phyloP scores from a whole-genome alignment of 2,329 filamentous ascomycete genomes.

The Fusarium sp. region DNA sequence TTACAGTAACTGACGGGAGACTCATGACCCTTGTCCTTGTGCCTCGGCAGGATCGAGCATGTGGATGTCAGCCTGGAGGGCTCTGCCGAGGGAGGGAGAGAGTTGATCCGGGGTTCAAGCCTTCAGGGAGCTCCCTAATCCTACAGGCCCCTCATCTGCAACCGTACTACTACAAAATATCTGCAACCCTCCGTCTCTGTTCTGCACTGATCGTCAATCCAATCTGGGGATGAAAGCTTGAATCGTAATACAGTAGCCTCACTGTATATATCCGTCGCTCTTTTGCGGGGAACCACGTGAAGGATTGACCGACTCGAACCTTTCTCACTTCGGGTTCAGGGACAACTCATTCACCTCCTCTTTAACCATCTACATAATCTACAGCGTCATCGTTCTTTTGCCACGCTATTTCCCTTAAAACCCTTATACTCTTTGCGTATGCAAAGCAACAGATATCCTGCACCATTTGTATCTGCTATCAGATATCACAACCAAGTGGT shows the following conservation, averaged over 20 bases:
- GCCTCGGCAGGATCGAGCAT: constrained; percentile 32
- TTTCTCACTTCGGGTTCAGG: background rate
- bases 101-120: constrained; percentile 12
- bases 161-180: background rate
- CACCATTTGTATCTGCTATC: background rate
- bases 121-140: constrained; percentile 19
- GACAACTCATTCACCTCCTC: background rate
- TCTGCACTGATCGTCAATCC: background rate
- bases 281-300: background rate
- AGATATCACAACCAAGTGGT: constrained; percentile 1
- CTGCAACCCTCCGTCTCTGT: no score
- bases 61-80: constrained; percentile 4
- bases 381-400: constrained; percentile 5
- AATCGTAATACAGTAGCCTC: no score
- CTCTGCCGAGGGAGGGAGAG: constrained; percentile 19
- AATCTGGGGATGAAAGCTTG: no score
- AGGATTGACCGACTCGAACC: constrained; percentile 8
- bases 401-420: background rate
- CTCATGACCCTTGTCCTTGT: constrained; percentile 5
- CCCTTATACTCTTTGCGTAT: background rate
- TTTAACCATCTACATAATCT: background rate
- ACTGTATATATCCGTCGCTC: background rate
- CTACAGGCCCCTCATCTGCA: background rate
- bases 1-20: no score
- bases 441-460: background rate